A percentile compares a stretch with the other conserved stretches of the same genome.
Evolutionary conservation across 192 early-diverging fungal genomes (phyloP).

Genomic region (Globomyces pollinis-pini): DNA sequence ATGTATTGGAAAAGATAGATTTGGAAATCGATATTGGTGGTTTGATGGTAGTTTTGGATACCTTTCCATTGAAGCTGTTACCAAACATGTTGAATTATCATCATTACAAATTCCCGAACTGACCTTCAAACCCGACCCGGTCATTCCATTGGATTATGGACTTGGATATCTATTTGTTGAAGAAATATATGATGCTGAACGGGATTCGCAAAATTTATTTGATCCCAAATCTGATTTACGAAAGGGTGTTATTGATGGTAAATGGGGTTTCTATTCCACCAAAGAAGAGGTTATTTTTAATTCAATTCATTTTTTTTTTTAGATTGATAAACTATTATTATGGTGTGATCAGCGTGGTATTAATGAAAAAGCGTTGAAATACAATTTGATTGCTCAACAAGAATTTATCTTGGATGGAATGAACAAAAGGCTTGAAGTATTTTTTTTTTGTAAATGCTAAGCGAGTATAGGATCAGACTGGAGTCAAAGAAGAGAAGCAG

Average conservation of each 20-base stretch:
- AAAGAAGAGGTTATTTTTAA: slow-evolving; percentile 29
- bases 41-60: slow-evolving; percentile 71
- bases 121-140: no score
- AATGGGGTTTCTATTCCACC: slow-evolving; percentile 45
- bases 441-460: background rate
- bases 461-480: background rate
- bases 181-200: slow-evolving; percentile 24
- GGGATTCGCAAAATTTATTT: slow-evolving; percentile 13
- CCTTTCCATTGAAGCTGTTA: slow-evolving; percentile 28
- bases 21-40: slow-evolving; percentile 82
- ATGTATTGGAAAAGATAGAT: slow-evolving; percentile 78
- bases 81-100: slow-evolving; percentile 13
- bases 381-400: slow-evolving; percentile 47
- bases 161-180: slow-evolving; percentile 43
- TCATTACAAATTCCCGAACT: background rate
- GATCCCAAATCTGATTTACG: slow-evolving; percentile 33
- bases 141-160: slow-evolving; percentile 12
- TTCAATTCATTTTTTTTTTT: no score
- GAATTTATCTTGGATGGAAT: slow-evolving; percentile 42
- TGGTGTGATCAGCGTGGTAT: slow-evolving; percentile 76
- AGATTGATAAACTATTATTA: slow-evolving; percentile 54
- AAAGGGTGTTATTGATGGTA: slow-evolving; percentile 9
- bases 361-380: slow-evolving; percentile 58
- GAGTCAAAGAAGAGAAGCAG: background rate
- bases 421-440: slow-evolving; percentile 41